phyloP scores from a whole-genome alignment of 768 basidiomycete genomes.

The Cystobasidiopsis lactophilus region DNA sequence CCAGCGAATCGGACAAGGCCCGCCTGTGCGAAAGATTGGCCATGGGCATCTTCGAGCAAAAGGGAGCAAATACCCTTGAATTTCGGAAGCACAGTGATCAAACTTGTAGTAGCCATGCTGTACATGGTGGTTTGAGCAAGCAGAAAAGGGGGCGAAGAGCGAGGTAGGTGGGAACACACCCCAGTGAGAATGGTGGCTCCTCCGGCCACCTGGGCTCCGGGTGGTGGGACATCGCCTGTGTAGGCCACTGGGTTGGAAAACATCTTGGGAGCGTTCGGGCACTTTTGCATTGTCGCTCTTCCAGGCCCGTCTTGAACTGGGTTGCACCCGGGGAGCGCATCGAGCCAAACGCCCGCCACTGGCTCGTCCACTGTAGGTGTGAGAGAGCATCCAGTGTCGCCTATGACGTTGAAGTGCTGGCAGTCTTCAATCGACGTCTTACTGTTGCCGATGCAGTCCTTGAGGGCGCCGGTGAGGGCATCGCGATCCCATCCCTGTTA shows the following conservation, averaged over 20 bases:
- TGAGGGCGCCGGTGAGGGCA: constrained; percentile 12
- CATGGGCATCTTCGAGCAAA: too few relatives aligned
- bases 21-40: too few relatives aligned
- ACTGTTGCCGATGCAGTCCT: constrained; percentile 10
- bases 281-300: background rate
- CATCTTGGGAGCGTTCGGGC: background rate
- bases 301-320: background rate
- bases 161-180: too few relatives aligned
- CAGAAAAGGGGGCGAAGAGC: too few relatives aligned
- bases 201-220: too few relatives aligned
- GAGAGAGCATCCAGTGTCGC: background rate
- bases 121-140: too few relatives aligned
- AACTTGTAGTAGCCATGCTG: constrained; percentile 1
- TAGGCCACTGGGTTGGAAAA: background rate
- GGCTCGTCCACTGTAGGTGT: background rate
- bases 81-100: background rate
- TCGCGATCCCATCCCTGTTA: constrained; percentile 15
- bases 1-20: background rate
- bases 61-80: too few relatives aligned
- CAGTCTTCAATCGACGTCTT: constrained; percentile 10
- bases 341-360: background rate
- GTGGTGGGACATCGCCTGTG: too few relatives aligned
- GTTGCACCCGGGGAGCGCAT: background rate
- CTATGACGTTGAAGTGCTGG: background rate
- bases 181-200: too few relatives aligned